phyloP scores from a whole-genome alignment of 768 basidiomycete species.

The Calocera viscosa region DNA sequence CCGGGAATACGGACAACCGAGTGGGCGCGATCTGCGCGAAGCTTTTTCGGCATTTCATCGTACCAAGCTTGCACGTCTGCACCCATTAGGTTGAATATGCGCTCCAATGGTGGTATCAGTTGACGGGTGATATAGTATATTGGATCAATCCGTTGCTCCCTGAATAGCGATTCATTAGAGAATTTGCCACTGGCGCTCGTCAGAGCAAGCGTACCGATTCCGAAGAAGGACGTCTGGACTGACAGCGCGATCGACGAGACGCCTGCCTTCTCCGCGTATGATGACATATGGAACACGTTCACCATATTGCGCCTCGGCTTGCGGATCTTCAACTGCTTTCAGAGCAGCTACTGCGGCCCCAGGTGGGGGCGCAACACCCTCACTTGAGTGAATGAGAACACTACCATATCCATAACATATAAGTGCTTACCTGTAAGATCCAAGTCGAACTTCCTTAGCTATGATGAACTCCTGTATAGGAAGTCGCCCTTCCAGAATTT shows the following conservation, averaged over 20 bases:
- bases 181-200: not conserved
- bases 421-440: slow-evolving; percentile 66
- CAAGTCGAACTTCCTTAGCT: slow-evolving; percentile 85
- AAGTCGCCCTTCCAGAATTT: slow-evolving; percentile 64
- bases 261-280: slow-evolving; percentile 44
- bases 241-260: slow-evolving; percentile 63
- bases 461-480: slow-evolving; percentile 91
- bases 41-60: slow-evolving; percentile 65
- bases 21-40: slow-evolving; percentile 27
- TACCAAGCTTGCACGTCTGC: slow-evolving; percentile 82
- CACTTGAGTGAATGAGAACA: slow-evolving; percentile 36
- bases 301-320: slow-evolving; percentile 79
- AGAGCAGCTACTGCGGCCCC: slow-evolving; percentile 78
- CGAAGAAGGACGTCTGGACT: slow-evolving; percentile 58
- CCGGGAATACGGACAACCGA: slow-evolving; percentile 16
- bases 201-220: slow-evolving; percentile 40
- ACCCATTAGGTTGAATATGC: slow-evolving; percentile 84
- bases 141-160: slow-evolving; percentile 66
- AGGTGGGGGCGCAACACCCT: slow-evolving; percentile 77
- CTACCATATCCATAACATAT: not conserved
- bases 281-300: slow-evolving; percentile 92
- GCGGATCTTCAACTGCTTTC: slow-evolving; percentile 57
- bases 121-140: slow-evolving; percentile 78
- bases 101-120: slow-evolving; percentile 77
- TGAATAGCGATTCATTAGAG: slow-evolving; percentile 22